These are phyloP conservation scores for Edaphochlamys debaryana DNA, from an alignment of 139 green algal species.

Conservation along the genomic window DNA sequence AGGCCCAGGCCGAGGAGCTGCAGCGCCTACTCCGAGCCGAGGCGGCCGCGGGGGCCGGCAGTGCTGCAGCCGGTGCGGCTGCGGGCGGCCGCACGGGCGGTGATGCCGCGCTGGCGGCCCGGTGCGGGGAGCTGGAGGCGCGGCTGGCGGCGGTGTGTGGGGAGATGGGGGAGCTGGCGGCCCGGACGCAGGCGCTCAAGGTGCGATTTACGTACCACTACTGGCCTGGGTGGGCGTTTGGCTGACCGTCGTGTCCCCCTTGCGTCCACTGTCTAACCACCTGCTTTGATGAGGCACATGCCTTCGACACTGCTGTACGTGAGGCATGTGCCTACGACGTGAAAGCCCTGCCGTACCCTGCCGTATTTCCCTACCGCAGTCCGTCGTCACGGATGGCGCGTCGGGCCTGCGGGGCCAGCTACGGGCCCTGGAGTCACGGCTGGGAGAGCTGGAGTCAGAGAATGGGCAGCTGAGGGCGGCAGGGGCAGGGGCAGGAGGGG, in stretches of 20 bases:
- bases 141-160: constrained; percentile 15
- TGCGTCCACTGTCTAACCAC: no score
- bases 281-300: neutral
- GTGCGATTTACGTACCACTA: neutral
- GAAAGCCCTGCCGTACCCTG: neutral
- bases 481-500: no score
- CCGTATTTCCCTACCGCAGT: neutral
- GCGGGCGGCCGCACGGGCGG: no score
- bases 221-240: neutral
- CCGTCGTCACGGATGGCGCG: neutral
- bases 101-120: neutral
- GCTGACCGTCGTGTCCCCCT: neutral
- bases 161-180: constrained; percentile 14
- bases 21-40: neutral
- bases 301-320: neutral
- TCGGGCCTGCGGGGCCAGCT: neutral
- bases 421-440: neutral
- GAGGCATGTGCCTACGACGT: neutral
- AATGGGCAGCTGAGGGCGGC: neutral
- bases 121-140: constrained; percentile 12
- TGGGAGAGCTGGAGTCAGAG: neutral
- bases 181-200: neutral
- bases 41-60: no score
- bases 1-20: constrained; percentile 3
- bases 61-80: no score